Base-by-base conservation (phyloP, 2,329 filamentous ascomycete genomes). In the Trichoderma sp. region DNA sequence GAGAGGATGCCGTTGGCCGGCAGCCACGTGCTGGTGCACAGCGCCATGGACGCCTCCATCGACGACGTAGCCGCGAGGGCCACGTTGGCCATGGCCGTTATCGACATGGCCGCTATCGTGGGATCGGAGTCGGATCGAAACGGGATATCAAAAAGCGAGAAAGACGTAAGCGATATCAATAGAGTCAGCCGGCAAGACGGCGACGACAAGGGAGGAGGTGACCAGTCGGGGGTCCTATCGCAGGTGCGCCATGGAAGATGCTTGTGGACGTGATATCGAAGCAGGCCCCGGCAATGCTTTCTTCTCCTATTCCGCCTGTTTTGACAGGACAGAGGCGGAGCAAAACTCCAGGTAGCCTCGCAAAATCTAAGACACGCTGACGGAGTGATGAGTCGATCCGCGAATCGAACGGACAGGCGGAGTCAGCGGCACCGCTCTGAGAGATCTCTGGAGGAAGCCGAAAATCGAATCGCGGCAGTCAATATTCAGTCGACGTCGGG, bases 1-100 rank as follows among this genome's bases (percentile, higher is more conserved):
- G 88, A 86, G 78, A 89, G 81, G 65, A 88, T 81, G 71, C 86
- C 87, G 75, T 83, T 83, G 71, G 84, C 84, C 4, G 87, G 86
- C 38, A 89, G 82, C 74, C 85, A 82, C 73, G 84, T 83, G 60
- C 85, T 84, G 38, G 84, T 83, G 81, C 86, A 88, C 71, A 83
- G 78, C 71, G 81, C 78, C 45, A 82, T 78, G 73, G 79, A 79
- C 76, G 80, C 80, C 75, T 73, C 69, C 8, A 82, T 80, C 67
- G 80, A 74, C 71, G 82, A 79, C 77, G 80, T 78, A 56, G 78
- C 72, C 74, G 79, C 76, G 72, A 79, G 59, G 35, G 74, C 62
- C 50, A 35, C 31, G 35, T 66, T 41, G 24, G 33, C n/a, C 62
- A 41, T 67, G 63, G 18, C 11, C 31, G 63, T 74, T 12, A 74